Conservation (phyloP, 805 yeast genomes). For the Maudiozyma turicensis region DNA sequence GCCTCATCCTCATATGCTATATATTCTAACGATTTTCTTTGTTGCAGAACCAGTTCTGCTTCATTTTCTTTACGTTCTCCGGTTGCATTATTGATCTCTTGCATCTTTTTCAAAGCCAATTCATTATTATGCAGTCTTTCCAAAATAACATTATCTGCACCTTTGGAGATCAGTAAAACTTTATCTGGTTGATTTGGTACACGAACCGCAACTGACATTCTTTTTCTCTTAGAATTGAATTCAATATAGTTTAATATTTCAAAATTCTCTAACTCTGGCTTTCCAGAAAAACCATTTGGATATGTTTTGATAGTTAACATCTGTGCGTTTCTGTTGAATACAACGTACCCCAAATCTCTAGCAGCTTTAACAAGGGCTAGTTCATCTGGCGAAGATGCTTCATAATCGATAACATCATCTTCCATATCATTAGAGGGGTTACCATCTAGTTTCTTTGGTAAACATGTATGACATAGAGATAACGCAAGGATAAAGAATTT, state of each 20-base stretch:
- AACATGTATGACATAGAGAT: slow-evolving; percentile 84
- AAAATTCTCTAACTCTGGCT: slow-evolving; percentile 58
- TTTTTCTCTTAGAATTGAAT: slow-evolving; percentile 76
- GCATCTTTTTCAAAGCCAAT: slow-evolving; percentile 52
- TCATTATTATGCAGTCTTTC: slow-evolving; percentile 55
- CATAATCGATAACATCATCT: slow-evolving; percentile 59
- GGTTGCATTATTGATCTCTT: slow-evolving; percentile 50
- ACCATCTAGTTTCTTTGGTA: slow-evolving; percentile 44
- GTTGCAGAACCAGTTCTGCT: slow-evolving; percentile 62
- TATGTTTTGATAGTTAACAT: slow-evolving; percentile 61
- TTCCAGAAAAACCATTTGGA: slow-evolving; percentile 68
- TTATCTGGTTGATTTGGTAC: slow-evolving; percentile 57
- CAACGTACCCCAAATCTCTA: slow-evolving; percentile 86
- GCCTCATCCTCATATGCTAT: slow-evolving; percentile 12
- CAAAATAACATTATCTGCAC: slow-evolving; percentile 86
- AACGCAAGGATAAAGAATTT: slow-evolving; percentile 70
- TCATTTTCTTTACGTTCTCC: slow-evolving; percentile 62
- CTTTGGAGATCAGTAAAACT: slow-evolving; percentile 77
- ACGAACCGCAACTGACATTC: slow-evolving; percentile 83
- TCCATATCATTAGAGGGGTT: slow-evolving; percentile 3
- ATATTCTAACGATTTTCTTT: slow-evolving; percentile 39
- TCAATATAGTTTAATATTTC: slow-evolving; percentile 75
- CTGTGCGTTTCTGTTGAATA: slow-evolving; percentile 55
- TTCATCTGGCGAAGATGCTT: slow-evolving; percentile 95
- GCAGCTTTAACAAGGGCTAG: slow-evolving; percentile 91